Evolutionary conservation across 179 eudicot species (phyloP).

Genomic region (Nepenthes alata): DNA sequence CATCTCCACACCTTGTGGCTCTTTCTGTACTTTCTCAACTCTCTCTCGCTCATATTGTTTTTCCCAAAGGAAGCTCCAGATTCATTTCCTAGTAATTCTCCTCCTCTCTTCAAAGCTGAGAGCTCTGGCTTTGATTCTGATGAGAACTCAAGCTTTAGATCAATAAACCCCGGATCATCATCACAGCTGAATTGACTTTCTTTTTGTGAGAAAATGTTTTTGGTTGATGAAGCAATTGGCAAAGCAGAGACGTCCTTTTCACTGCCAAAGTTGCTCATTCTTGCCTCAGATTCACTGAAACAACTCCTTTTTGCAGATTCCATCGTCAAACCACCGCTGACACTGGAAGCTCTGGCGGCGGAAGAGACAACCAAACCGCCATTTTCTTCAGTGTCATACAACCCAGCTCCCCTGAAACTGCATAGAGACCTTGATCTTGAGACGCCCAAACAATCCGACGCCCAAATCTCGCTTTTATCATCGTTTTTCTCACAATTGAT

Average conservation of each 20-base stretch:
- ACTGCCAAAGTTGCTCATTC: constrained; percentile 42
- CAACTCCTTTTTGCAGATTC: constrained; percentile 41
- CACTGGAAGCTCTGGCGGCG: constrained; percentile 57
- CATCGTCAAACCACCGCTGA: constrained; percentile 32
- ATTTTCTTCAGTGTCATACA: constrained; percentile 19
- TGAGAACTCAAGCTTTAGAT: constrained; percentile 31
- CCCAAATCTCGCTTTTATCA: constrained; percentile 19
- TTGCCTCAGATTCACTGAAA: constrained; percentile 51
- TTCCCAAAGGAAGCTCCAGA: constrained; percentile 1
- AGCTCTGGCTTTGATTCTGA: constrained; percentile 14
- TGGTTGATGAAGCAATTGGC: constrained; percentile 6
- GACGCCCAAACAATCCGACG: constrained; percentile 34
- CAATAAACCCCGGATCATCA: constrained; percentile 47
- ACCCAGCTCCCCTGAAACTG: constrained; percentile 37
- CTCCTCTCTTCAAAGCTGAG: constrained; percentile 21
- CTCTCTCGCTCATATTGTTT: constrained; percentile 36
- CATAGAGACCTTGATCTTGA: constrained; percentile 71
- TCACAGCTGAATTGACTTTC: constrained; percentile 30
- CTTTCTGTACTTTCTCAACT: constrained; percentile 37
- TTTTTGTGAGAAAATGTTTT: constrained; percentile 16
- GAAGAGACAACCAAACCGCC: constrained; percentile 33
- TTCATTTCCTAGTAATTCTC: constrained; percentile 2
- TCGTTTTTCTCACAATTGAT: constrained; percentile 9
- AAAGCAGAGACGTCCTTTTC: constrained; percentile 12
- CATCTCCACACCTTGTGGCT: constrained; percentile 52